Evolutionary conservation across 2,329 filamentous ascomycete genomes (phyloP), one percentile per base, ranked within the genome.

Genomic region (Exutisphaerella laricina): DNA sequence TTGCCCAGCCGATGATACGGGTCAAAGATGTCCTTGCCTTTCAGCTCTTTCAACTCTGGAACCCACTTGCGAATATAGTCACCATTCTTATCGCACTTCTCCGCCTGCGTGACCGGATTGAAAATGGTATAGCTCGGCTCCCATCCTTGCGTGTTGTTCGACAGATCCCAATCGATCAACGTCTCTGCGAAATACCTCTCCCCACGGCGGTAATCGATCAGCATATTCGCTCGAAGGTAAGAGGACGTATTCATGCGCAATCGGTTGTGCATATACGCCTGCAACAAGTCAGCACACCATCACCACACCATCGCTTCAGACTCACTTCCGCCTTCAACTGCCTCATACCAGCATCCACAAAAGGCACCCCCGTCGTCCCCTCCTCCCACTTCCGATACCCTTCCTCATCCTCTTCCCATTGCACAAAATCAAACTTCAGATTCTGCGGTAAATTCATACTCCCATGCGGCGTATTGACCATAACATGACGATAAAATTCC

Each of bases 31-130:
- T 67, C 72, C 46, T 74, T 74, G 0, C 71, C 68, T 34, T 67
- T 41, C 4, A 71, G 56, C 0, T 66, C 73, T 20, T 68, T 73
- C 44, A 95, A 66, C 66, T 95, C 88, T 0, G 82, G 82, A 3
- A 95, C 72, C 88, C 88, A 95, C 45, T 78, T 79, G 23, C 84
- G 74, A 45, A 95, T 94, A 60, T 89, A 95, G 6, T 80, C 78
- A 0, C 88, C 89, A 0, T 84, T 71, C 0, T 76, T 70, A 58
- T 95, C 88, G 56, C 92, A 94, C 64, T 85, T 88, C 71, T 92
- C 85, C 54, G 85, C 89, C 68, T 95, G 88, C 10, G 84, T 68
- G 23, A 88, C 65, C 0, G 88, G 88, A 41, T 71, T 72, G 56
- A 72, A 72, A 9, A 72, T 62, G 0, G 72, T 74, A 43, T 73